Conservation (phyloP, 192 early-diverging fungal species). For the Backusella parvicylindrica region DNA sequence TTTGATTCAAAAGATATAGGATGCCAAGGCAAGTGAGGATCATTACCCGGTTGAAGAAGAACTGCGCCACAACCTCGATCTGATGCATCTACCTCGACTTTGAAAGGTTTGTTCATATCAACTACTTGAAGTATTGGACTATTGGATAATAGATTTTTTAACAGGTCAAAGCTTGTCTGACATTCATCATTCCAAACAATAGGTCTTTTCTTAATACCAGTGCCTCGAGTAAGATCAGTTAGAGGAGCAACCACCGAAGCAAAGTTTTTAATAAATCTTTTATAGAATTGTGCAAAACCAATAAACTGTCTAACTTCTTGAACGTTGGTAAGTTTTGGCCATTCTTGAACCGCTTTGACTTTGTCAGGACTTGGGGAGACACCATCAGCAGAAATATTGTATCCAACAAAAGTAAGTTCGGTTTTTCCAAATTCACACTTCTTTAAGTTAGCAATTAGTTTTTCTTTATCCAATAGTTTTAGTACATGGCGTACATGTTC, state of each 20-base stretch:
- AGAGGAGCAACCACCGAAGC: constrained; percentile 13
- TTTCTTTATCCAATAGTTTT: background rate
- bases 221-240: background rate
- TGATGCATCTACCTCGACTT: background rate
- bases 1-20: constrained; percentile 34
- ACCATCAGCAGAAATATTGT: background rate
- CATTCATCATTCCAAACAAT: constrained; percentile 7
- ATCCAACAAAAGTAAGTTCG: background rate
- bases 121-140: background rate
- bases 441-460: constrained; percentile 2
- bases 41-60: background rate
- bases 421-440: constrained; percentile 10
- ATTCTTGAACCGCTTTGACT: constrained; percentile 1
- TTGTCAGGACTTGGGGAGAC: background rate
- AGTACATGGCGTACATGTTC: constrained; percentile 20
- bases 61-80: background rate
- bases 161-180: background rate
- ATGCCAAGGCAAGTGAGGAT: background rate
- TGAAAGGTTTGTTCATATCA: background rate
- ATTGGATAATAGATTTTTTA: background rate
- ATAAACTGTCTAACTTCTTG: constrained; percentile 7
- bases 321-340: background rate
- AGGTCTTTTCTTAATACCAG: background rate
- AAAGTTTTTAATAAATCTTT: constrained; percentile 17
- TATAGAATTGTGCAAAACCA: constrained; percentile 12